Evolutionary conservation across 1,139 yeast species (phyloP), one percentile per base, ranked within the genome.

Genomic region (Kodamaea sp.): DNA sequence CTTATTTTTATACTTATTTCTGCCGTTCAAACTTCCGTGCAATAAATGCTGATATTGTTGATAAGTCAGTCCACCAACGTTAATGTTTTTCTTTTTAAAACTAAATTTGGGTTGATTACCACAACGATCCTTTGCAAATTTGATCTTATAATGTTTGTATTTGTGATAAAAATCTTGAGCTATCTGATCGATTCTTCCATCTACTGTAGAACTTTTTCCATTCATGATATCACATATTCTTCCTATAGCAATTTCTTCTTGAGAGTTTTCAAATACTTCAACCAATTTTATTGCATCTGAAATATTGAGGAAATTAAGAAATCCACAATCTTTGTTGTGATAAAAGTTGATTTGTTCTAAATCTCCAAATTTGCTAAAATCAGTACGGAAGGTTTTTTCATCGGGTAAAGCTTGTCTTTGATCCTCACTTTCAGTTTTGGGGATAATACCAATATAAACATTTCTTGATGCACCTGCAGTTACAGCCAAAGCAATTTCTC

Each of bases 391-490:
- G 4, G 45, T 43, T 1, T 37, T 39, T 36, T 63, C 65, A 32
- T 47, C 52, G 1, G 77, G 76, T 24, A 68, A 50, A 7, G 34
- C 29, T 9, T 22, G 12, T 8, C 28, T 12, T 8, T 32, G 28
- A 6, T 11, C n/a, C n/a, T n/a, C 37, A 3, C 20, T 15, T 15
- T 28, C 35, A 10, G 12, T 2, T 7, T 27, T 15, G 24, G 31
- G 37, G 32, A 49, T 52, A 35, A 70, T 56, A 3, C 77, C 77
- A 49, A 72, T 63, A 48, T 71, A 72, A 7, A 72, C 73, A 47
- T 72, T 72, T 52, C 77, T 61, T 12, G 75, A 68, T 2, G 77
- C 77, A 10, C 77, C 77, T 1, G 73, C 73, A 6, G 74, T 63
- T 1, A 71, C 77, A 0, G 77, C 76, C 39, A 66, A 58, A 3